These are phyloP conservation scores for Dendrobium chrysotoxum DNA, from an alignment of 106 monocot genomes.

Conservation along the genomic window DNA sequence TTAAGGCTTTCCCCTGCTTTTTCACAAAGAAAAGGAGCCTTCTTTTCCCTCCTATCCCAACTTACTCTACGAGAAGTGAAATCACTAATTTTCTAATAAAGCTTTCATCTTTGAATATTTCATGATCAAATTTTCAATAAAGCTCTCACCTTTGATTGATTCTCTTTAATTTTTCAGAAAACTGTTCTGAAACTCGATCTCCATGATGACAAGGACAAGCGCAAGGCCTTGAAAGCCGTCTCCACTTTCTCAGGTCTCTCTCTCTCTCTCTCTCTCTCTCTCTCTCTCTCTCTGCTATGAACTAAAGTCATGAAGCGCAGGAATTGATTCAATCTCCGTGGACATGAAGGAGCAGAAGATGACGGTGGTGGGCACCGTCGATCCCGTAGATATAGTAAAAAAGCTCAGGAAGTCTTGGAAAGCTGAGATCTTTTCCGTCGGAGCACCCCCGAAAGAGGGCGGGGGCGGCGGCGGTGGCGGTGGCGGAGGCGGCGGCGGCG, in stretches of 20 bases:
- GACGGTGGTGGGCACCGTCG: conserved; percentile 15
- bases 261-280: conserved; percentile 12
- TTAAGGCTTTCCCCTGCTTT: background rate
- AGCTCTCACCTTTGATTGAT: background rate
- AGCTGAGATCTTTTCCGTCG: conserved; percentile 5
- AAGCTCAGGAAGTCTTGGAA: conserved; percentile 16
- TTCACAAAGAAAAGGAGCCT: background rate
- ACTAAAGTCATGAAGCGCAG: conserved; percentile 7
- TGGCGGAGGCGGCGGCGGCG: background rate
- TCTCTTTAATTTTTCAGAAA: conserved; percentile 5
- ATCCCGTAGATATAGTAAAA: conserved; percentile 11
- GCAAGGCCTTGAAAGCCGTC: conserved; percentile 21
- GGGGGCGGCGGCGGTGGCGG: conserved; percentile 5
- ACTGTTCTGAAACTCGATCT: conserved; percentile 11
- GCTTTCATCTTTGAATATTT: no score
- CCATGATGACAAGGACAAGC: conserved; percentile 17
- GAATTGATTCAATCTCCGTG: conserved; percentile 17
- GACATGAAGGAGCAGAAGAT: conserved; percentile 16
- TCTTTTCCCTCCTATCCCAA: background rate
- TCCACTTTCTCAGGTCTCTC: conserved; percentile 10
- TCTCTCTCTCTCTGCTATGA: background rate
- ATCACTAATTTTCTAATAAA: background rate
- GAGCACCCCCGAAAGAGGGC: background rate
- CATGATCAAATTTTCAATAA: background rate
- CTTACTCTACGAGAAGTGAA: no score